Conservation (phyloP, 2,329 filamentous ascomycete genomes). For the Colletotrichum karsti region DNA sequence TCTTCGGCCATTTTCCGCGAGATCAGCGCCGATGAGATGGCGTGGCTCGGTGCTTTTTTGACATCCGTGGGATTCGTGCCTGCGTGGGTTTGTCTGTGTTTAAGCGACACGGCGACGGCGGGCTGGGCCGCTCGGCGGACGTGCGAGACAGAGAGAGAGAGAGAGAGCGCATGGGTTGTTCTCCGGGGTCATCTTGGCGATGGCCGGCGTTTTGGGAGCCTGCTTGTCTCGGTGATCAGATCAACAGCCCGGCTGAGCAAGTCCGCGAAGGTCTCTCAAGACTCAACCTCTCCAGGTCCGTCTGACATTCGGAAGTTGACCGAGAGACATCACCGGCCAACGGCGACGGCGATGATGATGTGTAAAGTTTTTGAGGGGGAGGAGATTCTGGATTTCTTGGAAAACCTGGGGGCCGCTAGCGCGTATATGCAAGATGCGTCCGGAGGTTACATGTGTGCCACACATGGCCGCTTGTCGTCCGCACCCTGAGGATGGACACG, state of each 20-base stretch:
- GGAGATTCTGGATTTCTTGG: neutral
- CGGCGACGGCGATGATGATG: neutral
- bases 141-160: no score
- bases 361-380: neutral
- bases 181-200: neutral
- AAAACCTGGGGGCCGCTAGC: constrained; percentile 18
- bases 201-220: neutral
- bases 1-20: neutral
- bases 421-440: constrained; percentile 24
- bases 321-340: neutral
- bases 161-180: neutral
- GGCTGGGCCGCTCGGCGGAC: neutral
- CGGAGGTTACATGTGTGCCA: constrained; percentile 15
- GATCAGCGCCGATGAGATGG: neutral
- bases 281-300: neutral
- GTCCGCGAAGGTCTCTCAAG: neutral
- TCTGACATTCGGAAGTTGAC: neutral
- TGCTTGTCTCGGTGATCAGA: neutral
- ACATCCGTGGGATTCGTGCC: neutral
- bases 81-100: neutral
- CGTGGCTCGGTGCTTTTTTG: neutral
- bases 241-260: neutral
- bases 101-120: neutral
- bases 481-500: neutral
- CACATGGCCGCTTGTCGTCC: neutral